Conservation (phyloP, 495 filamentous ascomycete genomes). For the Venustampulla echinocandica region DNA sequence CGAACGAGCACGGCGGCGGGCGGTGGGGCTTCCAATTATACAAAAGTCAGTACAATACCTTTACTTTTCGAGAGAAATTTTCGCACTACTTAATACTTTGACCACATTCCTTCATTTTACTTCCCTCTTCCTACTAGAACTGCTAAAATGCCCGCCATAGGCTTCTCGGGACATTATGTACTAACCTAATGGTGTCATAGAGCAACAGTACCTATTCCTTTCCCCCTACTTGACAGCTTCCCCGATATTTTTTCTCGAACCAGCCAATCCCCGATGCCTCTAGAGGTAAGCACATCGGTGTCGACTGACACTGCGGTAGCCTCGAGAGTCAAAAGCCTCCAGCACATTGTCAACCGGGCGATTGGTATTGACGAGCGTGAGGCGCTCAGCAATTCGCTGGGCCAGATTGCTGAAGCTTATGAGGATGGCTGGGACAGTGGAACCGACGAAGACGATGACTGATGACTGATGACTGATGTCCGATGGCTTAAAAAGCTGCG, state of each 20-base stretch:
- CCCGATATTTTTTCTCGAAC: conserved; percentile 52
- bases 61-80: neutral
- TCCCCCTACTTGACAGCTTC: conserved; percentile 78
- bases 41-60: conserved; percentile 45
- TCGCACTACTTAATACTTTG: neutral
- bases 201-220: conserved; percentile 46
- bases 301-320: conserved; percentile 67
- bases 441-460: conserved; percentile 74
- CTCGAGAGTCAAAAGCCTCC: conserved; percentile 55
- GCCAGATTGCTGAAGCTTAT: conserved; percentile 78
- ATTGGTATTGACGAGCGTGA: conserved; percentile 74
- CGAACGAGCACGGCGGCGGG: conserved; percentile 27
- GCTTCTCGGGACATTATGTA: conserved; percentile 14
- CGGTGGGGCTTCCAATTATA: conserved; percentile 41
- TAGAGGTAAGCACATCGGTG: conserved; percentile 56
- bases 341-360: conserved; percentile 46
- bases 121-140: neutral
- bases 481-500: neutral
- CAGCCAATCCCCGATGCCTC: conserved; percentile 28
- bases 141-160: neutral
- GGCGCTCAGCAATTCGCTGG: conserved; percentile 69
- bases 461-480: conserved; percentile 13
- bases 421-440: conserved; percentile 85
- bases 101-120: neutral
- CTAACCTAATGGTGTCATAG: conserved; percentile 26